Evolutionary conservation across 805 yeast genomes (phyloP).

Genomic region (Saturnispora diversa): DNA sequence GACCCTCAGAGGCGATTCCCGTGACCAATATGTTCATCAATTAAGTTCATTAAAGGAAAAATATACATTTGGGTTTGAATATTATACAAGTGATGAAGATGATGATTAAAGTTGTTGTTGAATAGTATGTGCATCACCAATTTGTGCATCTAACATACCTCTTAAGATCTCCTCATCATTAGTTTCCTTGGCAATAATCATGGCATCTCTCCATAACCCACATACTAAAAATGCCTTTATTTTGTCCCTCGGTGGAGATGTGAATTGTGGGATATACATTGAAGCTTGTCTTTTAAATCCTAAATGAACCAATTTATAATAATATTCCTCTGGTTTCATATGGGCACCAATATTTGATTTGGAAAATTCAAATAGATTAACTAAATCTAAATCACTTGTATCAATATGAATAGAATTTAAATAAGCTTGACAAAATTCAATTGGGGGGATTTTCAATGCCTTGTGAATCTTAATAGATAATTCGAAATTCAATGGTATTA

Average conservation of each 20-base stretch:
- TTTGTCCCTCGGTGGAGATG: constrained; percentile 17
- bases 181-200: constrained; percentile 8
- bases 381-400: constrained; percentile 47
- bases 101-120: constrained; percentile 3
- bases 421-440: constrained; percentile 47
- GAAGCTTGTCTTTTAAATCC: constrained; percentile 57
- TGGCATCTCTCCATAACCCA: constrained; percentile 13
- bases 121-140: constrained; percentile 2
- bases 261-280: constrained; percentile 47
- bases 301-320: constrained; percentile 40
- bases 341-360: constrained; percentile 38
- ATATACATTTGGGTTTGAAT: constrained; percentile 13
- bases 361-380: constrained; percentile 47
- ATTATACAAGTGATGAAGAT: constrained; percentile 10
- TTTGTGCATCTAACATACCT: constrained; percentile 5
- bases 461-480: constrained; percentile 41
- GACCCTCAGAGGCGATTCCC: neutral
- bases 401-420: constrained; percentile 39
- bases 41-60: constrained; percentile 11
- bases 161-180: constrained; percentile 7
- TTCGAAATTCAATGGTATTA: constrained; percentile 42
- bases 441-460: constrained; percentile 50
- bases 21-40: constrained; percentile 2
- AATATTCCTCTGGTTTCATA: constrained; percentile 67
- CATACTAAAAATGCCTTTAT: constrained; percentile 6